Evolutionary conservation across 805 yeast genomes (phyloP).

Genomic region (Candida patagonica): DNA sequence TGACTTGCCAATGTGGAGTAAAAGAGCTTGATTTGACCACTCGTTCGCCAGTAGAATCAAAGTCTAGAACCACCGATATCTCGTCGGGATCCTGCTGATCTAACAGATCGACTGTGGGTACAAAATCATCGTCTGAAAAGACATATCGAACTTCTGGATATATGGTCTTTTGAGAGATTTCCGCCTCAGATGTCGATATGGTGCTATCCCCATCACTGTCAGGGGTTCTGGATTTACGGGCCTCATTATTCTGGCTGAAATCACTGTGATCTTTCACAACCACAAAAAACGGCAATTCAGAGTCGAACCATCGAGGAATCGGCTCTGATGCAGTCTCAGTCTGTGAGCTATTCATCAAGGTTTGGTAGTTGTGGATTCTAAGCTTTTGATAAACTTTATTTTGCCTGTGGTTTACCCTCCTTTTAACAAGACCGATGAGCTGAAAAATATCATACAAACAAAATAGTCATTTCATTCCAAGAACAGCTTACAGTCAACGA

Average conservation of each 20-base stretch:
- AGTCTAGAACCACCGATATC: conserved; percentile 28
- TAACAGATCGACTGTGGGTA: conserved; percentile 25
- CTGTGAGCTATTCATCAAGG: no score
- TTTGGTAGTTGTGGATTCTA: no score
- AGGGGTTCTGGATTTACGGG: not conserved
- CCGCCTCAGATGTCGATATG: not conserved
- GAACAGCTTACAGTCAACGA: not conserved
- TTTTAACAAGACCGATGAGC: no score
- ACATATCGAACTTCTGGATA: conserved; percentile 32
- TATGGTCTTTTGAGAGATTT: conserved; percentile 8
- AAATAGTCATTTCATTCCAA: no score
- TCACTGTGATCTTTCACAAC: conserved; percentile 12
- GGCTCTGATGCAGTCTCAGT: not conserved
- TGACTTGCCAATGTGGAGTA: conserved; percentile 31
- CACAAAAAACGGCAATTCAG: conserved; percentile 19
- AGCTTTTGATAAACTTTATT: no score
- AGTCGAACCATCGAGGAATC: conserved; percentile 12
- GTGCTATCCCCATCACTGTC: not conserved
- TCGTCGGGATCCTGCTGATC: conserved; percentile 24
- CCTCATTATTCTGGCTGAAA: not conserved
- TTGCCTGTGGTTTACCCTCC: no score
- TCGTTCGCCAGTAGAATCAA: conserved; percentile 26
- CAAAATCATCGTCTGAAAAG: conserved; percentile 29
- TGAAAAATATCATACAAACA: no score
- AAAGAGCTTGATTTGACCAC: conserved; percentile 26